Conservation (phyloP, 257 asterid species). For the Solanum okadae region DNA sequence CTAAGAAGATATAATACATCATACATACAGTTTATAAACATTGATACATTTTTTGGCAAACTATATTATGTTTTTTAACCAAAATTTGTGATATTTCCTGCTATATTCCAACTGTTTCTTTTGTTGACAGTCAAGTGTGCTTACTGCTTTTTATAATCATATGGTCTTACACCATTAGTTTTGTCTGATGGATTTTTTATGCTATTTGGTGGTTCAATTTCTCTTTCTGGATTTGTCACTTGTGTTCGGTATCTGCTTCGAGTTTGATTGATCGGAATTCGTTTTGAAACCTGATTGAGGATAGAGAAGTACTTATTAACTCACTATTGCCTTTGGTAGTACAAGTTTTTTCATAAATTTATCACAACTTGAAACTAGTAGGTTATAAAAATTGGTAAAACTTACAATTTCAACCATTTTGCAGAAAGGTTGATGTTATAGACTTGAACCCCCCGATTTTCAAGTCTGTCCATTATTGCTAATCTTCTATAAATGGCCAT, state of each 20-base stretch:
- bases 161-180: neutral
- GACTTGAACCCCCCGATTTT: too few species aligned
- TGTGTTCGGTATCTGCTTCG: neutral
- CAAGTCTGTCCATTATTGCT: too few species aligned
- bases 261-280: neutral
- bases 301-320: too few species aligned
- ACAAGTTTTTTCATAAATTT: too few species aligned
- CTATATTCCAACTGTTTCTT: neutral
- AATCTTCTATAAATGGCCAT: too few species aligned
- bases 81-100: neutral
- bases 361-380: too few species aligned
- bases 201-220: neutral
- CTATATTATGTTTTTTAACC: neutral
- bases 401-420: too few species aligned
- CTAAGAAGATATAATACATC: conserved; percentile 17
- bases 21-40: neutral
- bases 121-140: neutral
- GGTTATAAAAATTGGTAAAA: too few species aligned
- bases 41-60: neutral
- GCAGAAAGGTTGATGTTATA: too few species aligned
- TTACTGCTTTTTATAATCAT: neutral
- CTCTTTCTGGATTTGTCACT: neutral
- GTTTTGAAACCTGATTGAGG: neutral
- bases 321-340: too few species aligned
- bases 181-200: neutral